Base-by-base conservation (phyloP, 306 rosid species). In the Alnus rubra region DNA sequence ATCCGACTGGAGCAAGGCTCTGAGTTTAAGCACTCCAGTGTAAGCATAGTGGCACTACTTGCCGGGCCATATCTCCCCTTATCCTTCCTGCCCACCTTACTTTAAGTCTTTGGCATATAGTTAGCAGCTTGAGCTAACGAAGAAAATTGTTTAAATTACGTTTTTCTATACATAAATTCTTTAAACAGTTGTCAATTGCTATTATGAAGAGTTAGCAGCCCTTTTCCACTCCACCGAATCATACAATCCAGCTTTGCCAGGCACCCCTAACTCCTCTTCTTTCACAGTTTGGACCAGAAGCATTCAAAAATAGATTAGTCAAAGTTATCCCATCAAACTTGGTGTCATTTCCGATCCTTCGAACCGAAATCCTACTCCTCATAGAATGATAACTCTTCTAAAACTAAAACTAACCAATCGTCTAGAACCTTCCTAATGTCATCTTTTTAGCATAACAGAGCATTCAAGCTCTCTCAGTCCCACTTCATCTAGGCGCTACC, bases 391-490 rank as follows among this genome's bases (percentile, higher is more conserved):
- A 42, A 42, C 45, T 42, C 45, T 39, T 10, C 13, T 9, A 76
- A 75, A 50, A 76, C 77, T 44, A 33, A 63, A 64, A 59, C 75
- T 33, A 35, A 64, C 50, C n/a, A 15, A 16, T 10, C 8, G 9
- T 23, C 59, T n/a, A 0, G 35, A 10, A 62, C 42, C 13, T n/a
- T n/a, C 7, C 10, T 70, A 14, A 14, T 69, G 56, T 56, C 53
- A 68, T 74, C 47, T 31, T 51, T 9, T 53, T 76, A 49, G 79
- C 77, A 84, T 19, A 44, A 69, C 59, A 76, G 9, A 45, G 65
- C 30, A 65, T 35, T 69, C n/a, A 77, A 35, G 52, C 73, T 54
- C 54, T 54, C 75, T 63, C 35, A 74, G 28, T 11, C 33, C 12
- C 10, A 31, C 39, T 1, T 60, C 28, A 18, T 67, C 71, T 39